Evolutionary conservation across 495 filamentous ascomycete species (phyloP).

Genomic region (Penicillium canescens): DNA sequence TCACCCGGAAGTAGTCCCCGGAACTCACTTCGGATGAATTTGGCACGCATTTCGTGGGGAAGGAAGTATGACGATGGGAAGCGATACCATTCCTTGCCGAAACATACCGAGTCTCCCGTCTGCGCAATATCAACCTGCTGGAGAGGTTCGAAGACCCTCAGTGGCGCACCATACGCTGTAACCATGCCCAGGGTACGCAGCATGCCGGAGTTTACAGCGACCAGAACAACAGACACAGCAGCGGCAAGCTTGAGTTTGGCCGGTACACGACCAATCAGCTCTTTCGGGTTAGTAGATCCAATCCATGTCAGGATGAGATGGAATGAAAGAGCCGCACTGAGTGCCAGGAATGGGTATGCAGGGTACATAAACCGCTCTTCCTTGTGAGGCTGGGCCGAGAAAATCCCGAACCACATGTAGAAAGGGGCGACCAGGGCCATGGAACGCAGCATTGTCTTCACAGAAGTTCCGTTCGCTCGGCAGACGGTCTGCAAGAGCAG

Average conservation of each 20-base stretch:
- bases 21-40: constrained; percentile 89
- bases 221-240: constrained; percentile 54
- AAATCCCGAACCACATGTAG: constrained; percentile 93
- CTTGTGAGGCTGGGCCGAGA: constrained; percentile 92
- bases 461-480: constrained; percentile 37
- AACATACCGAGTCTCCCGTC: constrained; percentile 72
- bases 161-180: constrained; percentile 81
- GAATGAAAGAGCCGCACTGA: constrained; percentile 85
- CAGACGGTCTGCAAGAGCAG: constrained; percentile 51
- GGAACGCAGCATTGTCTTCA: constrained; percentile 61
- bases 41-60: constrained; percentile 73
- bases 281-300: constrained; percentile 65
- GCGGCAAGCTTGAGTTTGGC: constrained; percentile 64
- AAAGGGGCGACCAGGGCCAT: constrained; percentile 78
- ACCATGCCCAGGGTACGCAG: constrained; percentile 78
- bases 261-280: constrained; percentile 67
- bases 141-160: constrained; percentile 69
- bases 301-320: constrained; percentile 75
- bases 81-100: constrained; percentile 98
- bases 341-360: constrained; percentile 86
- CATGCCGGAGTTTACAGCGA: constrained; percentile 62
- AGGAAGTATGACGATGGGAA: constrained; percentile 94
- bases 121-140: constrained; percentile 48
- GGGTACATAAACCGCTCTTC: constrained; percentile 99
- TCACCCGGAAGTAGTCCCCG: constrained; percentile 86